A percentile compares a stretch with the other conserved stretches of the same genome.
These are phyloP conservation scores for Blastobotrys chiropterorum DNA, from an alignment of 805 yeast genomes.

Conservation along the genomic window DNA sequence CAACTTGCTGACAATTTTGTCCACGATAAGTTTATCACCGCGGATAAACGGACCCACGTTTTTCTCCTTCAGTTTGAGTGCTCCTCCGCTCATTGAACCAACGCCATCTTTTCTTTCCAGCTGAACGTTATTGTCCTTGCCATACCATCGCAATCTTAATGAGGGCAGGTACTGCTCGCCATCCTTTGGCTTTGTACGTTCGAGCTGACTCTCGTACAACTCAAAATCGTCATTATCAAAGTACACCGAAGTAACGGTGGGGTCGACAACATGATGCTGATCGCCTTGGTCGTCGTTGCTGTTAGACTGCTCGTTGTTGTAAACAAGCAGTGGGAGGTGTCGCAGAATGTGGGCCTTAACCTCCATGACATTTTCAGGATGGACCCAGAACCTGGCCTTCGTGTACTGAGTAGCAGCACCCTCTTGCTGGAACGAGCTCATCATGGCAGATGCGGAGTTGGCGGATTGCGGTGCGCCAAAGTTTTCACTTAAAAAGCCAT, in stretches of 20 bases:
- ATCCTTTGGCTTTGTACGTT: conserved; percentile 43
- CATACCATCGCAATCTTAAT: conserved; percentile 85
- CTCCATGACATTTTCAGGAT: conserved; percentile 95
- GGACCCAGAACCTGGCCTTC: conserved; percentile 90
- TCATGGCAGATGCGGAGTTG: conserved; percentile 31
- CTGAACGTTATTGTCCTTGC: conserved; percentile 74
- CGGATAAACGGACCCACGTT: conserved; percentile 67
- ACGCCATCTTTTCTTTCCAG: conserved; percentile 61
- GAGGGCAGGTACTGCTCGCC: conserved; percentile 50
- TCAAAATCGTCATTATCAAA: conserved; percentile 82
- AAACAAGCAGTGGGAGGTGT: conserved; percentile 86
- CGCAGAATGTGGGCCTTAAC: conserved; percentile 92
- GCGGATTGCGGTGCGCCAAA: conserved; percentile 35
- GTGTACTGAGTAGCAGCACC: conserved; percentile 32
- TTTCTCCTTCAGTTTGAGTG: conserved; percentile 71
- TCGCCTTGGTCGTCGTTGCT: conserved; percentile 42
- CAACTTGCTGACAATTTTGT: conserved; percentile 54
- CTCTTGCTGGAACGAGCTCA: conserved; percentile 29
- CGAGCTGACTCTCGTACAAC: conserved; percentile 75
- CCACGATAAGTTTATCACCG: conserved; percentile 40
- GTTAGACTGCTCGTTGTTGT: conserved; percentile 39
- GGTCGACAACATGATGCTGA: conserved; percentile 44
- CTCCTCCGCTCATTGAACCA: conserved; percentile 35
- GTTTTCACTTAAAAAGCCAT: conserved; percentile 76
- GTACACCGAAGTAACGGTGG: conserved; percentile 78